Base-by-base conservation (phyloP, 352 stramenopile genomes). In the Pythium vanterpoolii region DNA sequence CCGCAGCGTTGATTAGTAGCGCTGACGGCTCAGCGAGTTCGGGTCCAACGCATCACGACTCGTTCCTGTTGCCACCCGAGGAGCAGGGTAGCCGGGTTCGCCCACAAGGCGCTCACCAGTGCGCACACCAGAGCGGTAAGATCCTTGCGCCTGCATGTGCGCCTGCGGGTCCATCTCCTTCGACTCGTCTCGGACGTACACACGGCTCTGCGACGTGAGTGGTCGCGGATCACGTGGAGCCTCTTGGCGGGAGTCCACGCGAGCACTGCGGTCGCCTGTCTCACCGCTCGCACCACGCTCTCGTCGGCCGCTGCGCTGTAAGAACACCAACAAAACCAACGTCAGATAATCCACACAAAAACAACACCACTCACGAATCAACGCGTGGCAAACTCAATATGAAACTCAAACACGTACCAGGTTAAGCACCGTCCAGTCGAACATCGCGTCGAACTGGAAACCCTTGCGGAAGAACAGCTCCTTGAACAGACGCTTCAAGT, bases 381-480 rank as follows among this genome's bases (percentile, higher is more conserved):
- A 14, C 31, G 31, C 31, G 31, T n/a, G n/a, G n/a, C n/a, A n/a
- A n/a, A n/a, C n/a, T n/a, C n/a, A 50, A 40, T 16, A 28, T 49
- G 4, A 9, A 28, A 18, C 42, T 28, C 21, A 36, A 51, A 10
- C 24, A 31, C 73, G 33, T 71, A 82, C 73, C 71, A 91, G 64
- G 59, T 91, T 92, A 33, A 99, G 86, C 53, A 99, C 91, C 18
- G 95, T 99, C 97, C 97, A 99, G 83, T 99, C 97, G 72, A 98
- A 99, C 90, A 99, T 98, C 59, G 98, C 98, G 71, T 99, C 96
- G 69, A 98, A 98, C 77, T 98, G 91, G 82, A 98, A 99, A 28
- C 96, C 97, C 82, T 99, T 99, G 62, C 96, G 83, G 77, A 98
- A 98, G 74, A 99, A 99, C 26, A 99, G 86, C 68, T 99, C 97